Base-by-base conservation (phyloP, 2,329 filamentous ascomycete species). In the Sarocladium strictum region DNA sequence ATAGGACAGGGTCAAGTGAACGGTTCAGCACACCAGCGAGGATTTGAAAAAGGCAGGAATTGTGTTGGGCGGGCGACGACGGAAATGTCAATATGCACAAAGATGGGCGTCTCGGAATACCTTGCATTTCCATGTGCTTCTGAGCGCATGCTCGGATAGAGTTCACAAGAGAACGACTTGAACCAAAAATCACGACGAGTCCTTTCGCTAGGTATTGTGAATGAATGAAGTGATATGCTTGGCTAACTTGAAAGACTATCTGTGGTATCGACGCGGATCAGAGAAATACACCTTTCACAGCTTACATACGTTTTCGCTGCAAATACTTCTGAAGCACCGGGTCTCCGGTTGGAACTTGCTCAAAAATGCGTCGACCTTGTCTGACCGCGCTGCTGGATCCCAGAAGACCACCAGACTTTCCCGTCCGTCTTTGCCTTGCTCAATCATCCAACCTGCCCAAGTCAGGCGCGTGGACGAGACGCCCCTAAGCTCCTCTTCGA, bases 391-490 rank as follows among this genome's bases (percentile, higher is more conserved):
- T 15, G 66, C 61, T 60, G 69, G 69, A 3, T 68, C 71, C 61
- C 64, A 65, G 52, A 75, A 69, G 40, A 77, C 62, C 38, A 77
- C 62, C 24, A 75, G 65, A 53, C 75, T 70, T 50, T 69, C 64
- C 2, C 57, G 32, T 3, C 47, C 56, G 0, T 64, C 65, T 2
- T 60, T 63, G 3, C 64, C 60, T 55, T 66, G 70, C 52, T 78
- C 75, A 26, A 73, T 65, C 53, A 67, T 69, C 71, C 75, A 77
- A 2, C 71, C 73, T 15, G 62, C 68, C 59, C 69, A 72, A 19
- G 73, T 60, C 26, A 59, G 61, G 35, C 65, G 61, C 15, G 66
- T 67, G 15, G 64, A 61, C 5, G 63, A 65, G 53, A 63, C 63
- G 3, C 58, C 56, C 53, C 64, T 58, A 45, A 74, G 56, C 49